Evolutionary conservation across 495 filamentous ascomycete species (phyloP).

Genomic region (Penicillium waksmanii): DNA sequence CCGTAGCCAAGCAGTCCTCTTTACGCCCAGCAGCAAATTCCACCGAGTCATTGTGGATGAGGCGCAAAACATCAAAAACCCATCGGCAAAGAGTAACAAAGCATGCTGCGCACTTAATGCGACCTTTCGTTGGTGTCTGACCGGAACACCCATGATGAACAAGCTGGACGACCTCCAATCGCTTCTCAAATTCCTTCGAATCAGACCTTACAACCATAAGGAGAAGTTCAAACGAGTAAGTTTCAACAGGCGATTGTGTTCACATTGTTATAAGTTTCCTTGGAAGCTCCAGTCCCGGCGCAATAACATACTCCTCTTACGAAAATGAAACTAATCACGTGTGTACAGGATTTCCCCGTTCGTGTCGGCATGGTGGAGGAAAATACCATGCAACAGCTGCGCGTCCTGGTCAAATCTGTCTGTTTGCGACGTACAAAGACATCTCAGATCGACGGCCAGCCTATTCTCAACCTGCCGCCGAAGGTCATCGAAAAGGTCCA

Average conservation of each 20-base stretch:
- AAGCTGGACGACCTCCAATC: conserved; percentile 80
- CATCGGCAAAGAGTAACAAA: conserved; percentile 63
- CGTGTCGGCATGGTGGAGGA: conserved; percentile 43
- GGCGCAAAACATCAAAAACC: conserved; percentile 94
- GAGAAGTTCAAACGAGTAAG: conserved; percentile 62
- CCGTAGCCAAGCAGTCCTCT: conserved; percentile 54
- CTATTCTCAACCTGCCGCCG: conserved; percentile 74
- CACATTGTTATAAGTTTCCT: too few relatives aligned
- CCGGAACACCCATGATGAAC: conserved; percentile 96
- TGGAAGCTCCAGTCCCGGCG: too few relatives aligned
- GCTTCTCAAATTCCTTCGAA: conserved; percentile 78
- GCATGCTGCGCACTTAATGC: conserved; percentile 66
- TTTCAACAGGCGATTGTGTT: background rate
- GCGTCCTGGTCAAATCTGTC: conserved; percentile 80
- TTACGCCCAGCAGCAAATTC: conserved; percentile 70
- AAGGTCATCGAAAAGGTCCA: conserved; percentile 68
- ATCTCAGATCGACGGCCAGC: conserved; percentile 81
- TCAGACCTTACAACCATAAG: conserved; percentile 75
- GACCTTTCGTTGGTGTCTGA: conserved; percentile 79
- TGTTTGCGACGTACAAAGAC: conserved; percentile 85
- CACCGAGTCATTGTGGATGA: conserved; percentile 90
- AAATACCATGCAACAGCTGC: conserved; percentile 70
- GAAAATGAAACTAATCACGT: conserved; percentile 25
- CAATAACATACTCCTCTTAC: background rate
- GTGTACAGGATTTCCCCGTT: conserved; percentile 55